Percentiles rank a stretch among this genome's conserved stretches.
Conservation (phyloP, 1,284 basidiomycete species). For the Malassezia psittaci region DNA sequence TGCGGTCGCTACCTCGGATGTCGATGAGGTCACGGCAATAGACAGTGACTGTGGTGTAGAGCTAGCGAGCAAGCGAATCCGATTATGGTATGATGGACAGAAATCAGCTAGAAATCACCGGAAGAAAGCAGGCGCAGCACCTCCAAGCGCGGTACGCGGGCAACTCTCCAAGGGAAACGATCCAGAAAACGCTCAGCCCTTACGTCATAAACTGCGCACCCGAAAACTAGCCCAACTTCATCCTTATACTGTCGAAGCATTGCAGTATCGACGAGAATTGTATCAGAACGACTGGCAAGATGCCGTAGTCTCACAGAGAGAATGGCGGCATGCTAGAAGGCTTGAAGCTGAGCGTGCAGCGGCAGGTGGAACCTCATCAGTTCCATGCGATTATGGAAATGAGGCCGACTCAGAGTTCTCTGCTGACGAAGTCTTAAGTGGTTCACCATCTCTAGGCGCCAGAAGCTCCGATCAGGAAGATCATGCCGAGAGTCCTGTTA, state of each 20-base stretch:
- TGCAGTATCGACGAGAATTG: conserved; percentile 42
- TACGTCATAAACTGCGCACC: conserved; percentile 31
- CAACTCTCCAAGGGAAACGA: too few relatives aligned
- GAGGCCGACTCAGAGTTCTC: too few relatives aligned
- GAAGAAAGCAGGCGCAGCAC: too few relatives aligned
- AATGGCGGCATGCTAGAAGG: conserved; percentile 18
- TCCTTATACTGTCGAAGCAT: conserved; percentile 48
- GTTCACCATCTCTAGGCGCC: too few relatives aligned
- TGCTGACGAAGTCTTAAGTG: too few relatives aligned
- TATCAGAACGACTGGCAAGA: conserved; percentile 49
- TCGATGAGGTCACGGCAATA: conserved; percentile 14
- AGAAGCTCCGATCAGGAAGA: too few relatives aligned
- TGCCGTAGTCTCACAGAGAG: conserved; percentile 46
- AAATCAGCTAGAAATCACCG: too few relatives aligned
- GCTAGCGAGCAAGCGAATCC: too few relatives aligned
- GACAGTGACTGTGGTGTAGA: conserved; percentile 1
- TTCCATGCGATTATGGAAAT: too few relatives aligned
- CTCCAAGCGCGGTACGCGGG: too few relatives aligned
- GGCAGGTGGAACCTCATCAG: background rate
- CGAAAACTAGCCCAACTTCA: conserved; percentile 48
- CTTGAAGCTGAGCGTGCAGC: conserved; percentile 3
- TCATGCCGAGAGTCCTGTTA: too few relatives aligned
- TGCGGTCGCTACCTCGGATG: conserved; percentile 12
- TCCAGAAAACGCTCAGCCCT: conserved; percentile 12
- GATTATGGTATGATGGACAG: too few relatives aligned